Base-by-base conservation (phyloP, 345 rosid genomes). In the Eucalyptus tenuipes region DNA sequence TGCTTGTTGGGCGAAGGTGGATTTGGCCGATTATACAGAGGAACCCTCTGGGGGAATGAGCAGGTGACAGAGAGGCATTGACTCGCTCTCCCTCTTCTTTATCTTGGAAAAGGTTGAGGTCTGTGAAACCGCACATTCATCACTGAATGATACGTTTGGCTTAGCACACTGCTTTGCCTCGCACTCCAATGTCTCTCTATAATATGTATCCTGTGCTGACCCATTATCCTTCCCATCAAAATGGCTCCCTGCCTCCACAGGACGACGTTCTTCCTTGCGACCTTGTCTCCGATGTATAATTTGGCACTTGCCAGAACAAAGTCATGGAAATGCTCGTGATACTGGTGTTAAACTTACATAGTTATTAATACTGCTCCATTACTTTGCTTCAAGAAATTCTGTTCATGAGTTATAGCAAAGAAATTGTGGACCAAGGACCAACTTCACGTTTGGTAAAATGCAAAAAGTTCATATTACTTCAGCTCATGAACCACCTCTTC, bases 261-360 rank as follows among this genome's bases (percentile, higher is more conserved):
- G 92, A 82, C 40, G 89, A 82, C 95, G 92, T 53, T 89, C 91
- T 85, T 91, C 92, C 88, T 89, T 92, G 40, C 91, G 95, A 44
- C 91, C 94, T 91, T 90, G 93, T 87, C 95, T 89, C 95, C 93
- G 90, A 80, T 92, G 95, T 87, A 91, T 88, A 57, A 92, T 92
- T 87, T 91, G 94, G 88, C 94, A 92, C 61, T 92, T 93, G 7
- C 93, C 91, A 92, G 93, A 92, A 89, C 95, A 91, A 91, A 45
- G 88, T 86, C 64, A 80, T 68, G 27, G 66, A 90, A 81, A 20
- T 20, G 45, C 37, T 68, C 24, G 22, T 17, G 13, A 68, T 33
- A 68, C 80, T 33, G 12, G 24, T 68, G 4, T 16, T 8, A 31
- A 68, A 68, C 80, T 68, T 8, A 20, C 59, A 3, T 31, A 31